A percentile compares a stretch with the other conserved stretches of the same genome.
Evolutionary conservation across 2,329 filamentous ascomycete species (phyloP).

Genomic region (Diaporthe batatas): DNA sequence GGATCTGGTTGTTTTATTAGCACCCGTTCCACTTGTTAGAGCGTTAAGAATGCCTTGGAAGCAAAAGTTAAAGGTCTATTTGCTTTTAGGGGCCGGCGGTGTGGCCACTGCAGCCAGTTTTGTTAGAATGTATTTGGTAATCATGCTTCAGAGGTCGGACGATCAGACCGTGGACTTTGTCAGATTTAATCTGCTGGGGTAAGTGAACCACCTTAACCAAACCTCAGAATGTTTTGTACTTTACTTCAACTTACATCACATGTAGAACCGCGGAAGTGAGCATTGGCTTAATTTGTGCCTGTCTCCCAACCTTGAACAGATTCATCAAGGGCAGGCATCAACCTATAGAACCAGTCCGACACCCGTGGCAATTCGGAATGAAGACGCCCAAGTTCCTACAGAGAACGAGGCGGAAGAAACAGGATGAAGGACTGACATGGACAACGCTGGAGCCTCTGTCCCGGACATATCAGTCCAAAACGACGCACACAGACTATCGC

Average conservation of each 20-base stretch:
- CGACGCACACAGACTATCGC: background rate
- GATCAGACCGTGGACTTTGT: constrained; percentile 39
- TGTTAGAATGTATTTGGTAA: constrained; percentile 38
- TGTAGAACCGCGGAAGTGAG: constrained; percentile 32
- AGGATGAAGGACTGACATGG: background rate
- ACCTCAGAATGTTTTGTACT: background rate
- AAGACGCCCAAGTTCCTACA: constrained; percentile 24
- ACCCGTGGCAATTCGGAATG: constrained; percentile 16
- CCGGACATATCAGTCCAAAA: constrained; percentile 13
- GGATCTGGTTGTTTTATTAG: constrained; percentile 24
- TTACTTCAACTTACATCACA: background rate
- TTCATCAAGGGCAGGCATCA: constrained; percentile 24
- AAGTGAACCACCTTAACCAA: background rate
- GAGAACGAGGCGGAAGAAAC: background rate
- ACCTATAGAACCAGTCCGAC: constrained; percentile 12
- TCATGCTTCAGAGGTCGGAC: constrained; percentile 15
- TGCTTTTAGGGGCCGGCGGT: constrained; percentile 27
- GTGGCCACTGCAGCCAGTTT: constrained; percentile 33
- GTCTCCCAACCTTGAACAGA: constrained; percentile 28
- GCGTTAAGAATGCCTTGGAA: constrained; percentile 13
- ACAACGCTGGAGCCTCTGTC: constrained; percentile 18
- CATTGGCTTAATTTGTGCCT: constrained; percentile 34
- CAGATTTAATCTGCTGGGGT: constrained; percentile 38
- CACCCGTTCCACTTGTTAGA: constrained; percentile 26
- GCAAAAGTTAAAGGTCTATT: constrained; percentile 26